Conservation (phyloP, 1,284 basidiomycete genomes). For the Trichosporon coremiiforme region DNA sequence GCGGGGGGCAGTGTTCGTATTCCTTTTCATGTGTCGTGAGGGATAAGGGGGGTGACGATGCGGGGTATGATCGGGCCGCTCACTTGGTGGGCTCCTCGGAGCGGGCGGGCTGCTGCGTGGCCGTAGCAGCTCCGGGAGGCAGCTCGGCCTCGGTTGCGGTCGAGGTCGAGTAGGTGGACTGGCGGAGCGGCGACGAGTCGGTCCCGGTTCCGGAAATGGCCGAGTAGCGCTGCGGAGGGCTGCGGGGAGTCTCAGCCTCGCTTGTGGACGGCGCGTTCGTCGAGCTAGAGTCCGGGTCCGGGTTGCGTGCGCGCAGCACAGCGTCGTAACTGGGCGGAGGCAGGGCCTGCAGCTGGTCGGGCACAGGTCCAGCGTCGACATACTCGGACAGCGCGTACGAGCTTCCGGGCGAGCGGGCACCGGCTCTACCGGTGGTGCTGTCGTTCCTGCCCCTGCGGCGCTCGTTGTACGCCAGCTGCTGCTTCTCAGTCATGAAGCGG, state of each 20-base stretch:
- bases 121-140: not conserved
- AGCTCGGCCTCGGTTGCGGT: not conserved
- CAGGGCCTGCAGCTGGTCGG: not conserved
- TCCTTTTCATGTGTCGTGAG: not conserved
- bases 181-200: not conserved
- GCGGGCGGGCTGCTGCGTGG: not conserved
- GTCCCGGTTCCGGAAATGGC: not conserved
- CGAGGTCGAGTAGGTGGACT: not conserved
- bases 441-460: not conserved
- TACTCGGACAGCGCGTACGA: constrained; percentile 9
- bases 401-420: constrained; percentile 5
- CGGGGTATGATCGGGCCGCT: not conserved
- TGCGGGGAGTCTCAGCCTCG: not conserved
- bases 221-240: constrained; percentile 14
- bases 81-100: not conserved
- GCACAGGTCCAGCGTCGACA: constrained; percentile 3
- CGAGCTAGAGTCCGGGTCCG: constrained; percentile 6
- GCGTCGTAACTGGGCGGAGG: constrained; percentile 14
- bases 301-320: constrained; percentile 10
- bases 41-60: not conserved
- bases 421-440: not conserved
- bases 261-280: not conserved
- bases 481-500: constrained; percentile 17
- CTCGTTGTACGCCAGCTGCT: constrained; percentile 17
- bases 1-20: not conserved